These are phyloP conservation scores for Acmispon strigosus DNA, from an alignment of 306 rosid genomes.

Conservation along the genomic window DNA sequence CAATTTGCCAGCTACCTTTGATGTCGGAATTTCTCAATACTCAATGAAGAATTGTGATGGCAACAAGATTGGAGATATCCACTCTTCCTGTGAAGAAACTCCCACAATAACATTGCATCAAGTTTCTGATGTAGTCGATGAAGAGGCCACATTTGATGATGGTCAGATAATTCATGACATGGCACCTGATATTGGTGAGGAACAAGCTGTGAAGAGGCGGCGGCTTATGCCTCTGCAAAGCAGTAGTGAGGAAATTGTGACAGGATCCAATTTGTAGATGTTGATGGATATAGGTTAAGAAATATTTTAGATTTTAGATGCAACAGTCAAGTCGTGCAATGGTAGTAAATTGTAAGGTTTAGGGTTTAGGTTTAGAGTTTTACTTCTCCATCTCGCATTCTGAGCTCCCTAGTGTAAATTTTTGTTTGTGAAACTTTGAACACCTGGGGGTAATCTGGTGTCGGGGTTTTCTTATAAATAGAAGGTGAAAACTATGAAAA, in stretches of 20 bases:
- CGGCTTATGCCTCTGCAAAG: constrained; percentile 19
- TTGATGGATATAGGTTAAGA: constrained; percentile 10
- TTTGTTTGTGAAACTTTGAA: neutral
- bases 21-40: constrained; percentile 23
- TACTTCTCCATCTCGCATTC: neutral
- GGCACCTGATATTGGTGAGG: constrained; percentile 28
- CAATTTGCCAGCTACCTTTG: constrained; percentile 8
- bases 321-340: neutral
- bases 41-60: constrained; percentile 3
- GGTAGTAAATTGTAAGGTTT: neutral
- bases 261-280: constrained; percentile 19
- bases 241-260: constrained; percentile 6
- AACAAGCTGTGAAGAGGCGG: constrained; percentile 50
- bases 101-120: constrained; percentile 1
- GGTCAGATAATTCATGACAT: constrained; percentile 22
- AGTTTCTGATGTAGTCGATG: constrained; percentile 6
- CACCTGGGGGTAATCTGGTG: neutral
- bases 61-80: constrained; percentile 16
- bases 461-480: neutral
- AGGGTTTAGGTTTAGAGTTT: no score
- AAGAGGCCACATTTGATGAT: constrained; percentile 21
- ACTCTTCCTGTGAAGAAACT: constrained; percentile 25
- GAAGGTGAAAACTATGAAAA: neutral
- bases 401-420: neutral
- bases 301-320: neutral